These are phyloP conservation scores for Poa pratensis DNA, from an alignment of 176 grass and related monocot genomes.

Conservation along the genomic window DNA sequence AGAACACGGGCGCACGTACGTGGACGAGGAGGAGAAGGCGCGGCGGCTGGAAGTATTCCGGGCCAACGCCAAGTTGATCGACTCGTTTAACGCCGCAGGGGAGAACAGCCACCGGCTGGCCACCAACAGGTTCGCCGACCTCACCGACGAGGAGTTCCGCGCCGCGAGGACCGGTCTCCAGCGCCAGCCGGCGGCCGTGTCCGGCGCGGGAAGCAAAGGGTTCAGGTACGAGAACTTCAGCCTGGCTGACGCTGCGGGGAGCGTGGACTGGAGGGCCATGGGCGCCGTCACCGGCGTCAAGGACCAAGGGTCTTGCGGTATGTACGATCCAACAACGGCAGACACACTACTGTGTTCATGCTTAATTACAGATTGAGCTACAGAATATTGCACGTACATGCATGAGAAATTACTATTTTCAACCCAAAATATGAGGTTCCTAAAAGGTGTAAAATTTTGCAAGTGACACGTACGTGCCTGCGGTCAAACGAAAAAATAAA, in stretches of 20 bases:
- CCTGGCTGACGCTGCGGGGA: slow-evolving; percentile 32
- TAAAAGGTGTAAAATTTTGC: neutral
- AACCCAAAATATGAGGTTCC: neutral
- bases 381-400: neutral
- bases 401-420: neutral
- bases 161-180: slow-evolving; percentile 44
- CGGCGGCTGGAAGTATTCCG: slow-evolving; percentile 54
- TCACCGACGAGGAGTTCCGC: slow-evolving; percentile 68
- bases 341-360: neutral
- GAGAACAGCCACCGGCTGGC: slow-evolving; percentile 44
- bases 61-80: slow-evolving; percentile 49
- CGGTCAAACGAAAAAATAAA: slow-evolving; percentile 40
- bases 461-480: neutral
- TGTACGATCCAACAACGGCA: neutral
- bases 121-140: slow-evolving; percentile 67
- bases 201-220: neutral
- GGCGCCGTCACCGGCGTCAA: slow-evolving; percentile 74
- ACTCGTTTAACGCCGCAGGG: slow-evolving; percentile 56
- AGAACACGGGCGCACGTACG: slow-evolving; percentile 54
- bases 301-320: slow-evolving; percentile 70
- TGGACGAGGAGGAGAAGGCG: slow-evolving; percentile 55
- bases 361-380: neutral
- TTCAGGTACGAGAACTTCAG: slow-evolving; percentile 69
- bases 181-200: neutral
- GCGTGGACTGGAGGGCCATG: slow-evolving; percentile 61